Percentiles rank a stretch among this genome's conserved stretches.
These are phyloP conservation scores for Ogataea zsoltii DNA, from an alignment of 805 yeast species.

Conservation along the genomic window DNA sequence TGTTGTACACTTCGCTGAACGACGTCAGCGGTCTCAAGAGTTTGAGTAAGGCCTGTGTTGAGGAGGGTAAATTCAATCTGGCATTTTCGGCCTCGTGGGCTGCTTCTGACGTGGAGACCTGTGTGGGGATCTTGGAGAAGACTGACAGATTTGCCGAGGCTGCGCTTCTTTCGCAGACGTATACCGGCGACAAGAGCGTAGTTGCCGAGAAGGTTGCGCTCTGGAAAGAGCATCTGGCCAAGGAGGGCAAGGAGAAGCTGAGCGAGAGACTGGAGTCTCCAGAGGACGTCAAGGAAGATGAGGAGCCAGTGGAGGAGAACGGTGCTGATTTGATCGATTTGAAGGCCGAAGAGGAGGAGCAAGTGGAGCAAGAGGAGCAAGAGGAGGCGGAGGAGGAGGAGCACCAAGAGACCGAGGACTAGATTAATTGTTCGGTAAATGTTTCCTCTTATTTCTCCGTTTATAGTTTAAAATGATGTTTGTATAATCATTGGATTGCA, in stretches of 20 bases:
- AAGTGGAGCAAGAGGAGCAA: slow-evolving; percentile 16
- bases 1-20: slow-evolving; percentile 81
- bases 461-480: background rate
- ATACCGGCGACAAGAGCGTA: slow-evolving; percentile 47
- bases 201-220: slow-evolving; percentile 47
- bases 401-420: background rate
- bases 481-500: background rate
- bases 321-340: slow-evolving; percentile 32
- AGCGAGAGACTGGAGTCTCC: slow-evolving; percentile 63
- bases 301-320: slow-evolving; percentile 35
- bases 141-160: slow-evolving; percentile 83
- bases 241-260: slow-evolving; percentile 53
- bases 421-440: too few relatives aligned
- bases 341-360: slow-evolving; percentile 26
- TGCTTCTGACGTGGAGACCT: slow-evolving; percentile 65
- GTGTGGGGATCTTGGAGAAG: slow-evolving; percentile 63
- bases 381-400: slow-evolving; percentile 1
- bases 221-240: slow-evolving; percentile 67
- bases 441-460: background rate
- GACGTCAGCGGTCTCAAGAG: slow-evolving; percentile 57
- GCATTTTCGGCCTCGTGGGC: slow-evolving; percentile 94
- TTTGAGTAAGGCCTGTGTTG: slow-evolving; percentile 67
- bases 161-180: slow-evolving; percentile 73
- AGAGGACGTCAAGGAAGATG: slow-evolving; percentile 29
- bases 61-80: slow-evolving; percentile 79